Conservation (phyloP, 2,329 filamentous ascomycete genomes). For the Ascochyta lentis region DNA sequence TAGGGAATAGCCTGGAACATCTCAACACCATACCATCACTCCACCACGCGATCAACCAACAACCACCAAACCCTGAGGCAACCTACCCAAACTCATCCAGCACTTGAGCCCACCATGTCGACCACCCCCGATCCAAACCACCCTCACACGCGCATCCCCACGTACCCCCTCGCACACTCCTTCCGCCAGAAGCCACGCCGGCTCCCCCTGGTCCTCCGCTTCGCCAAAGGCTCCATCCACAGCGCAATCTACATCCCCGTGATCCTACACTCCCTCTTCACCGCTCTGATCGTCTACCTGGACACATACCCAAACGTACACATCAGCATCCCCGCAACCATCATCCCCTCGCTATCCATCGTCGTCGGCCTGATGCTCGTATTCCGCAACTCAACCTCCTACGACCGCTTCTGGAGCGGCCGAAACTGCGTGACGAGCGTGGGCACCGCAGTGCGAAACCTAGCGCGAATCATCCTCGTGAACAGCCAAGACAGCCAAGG, state of each 20-base stretch:
- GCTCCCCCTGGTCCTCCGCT: conserved; percentile 68
- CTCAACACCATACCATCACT: background rate
- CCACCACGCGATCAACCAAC: background rate
- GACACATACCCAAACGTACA: conserved; percentile 58
- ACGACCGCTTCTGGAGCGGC: conserved; percentile 70
- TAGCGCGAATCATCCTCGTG: conserved; percentile 63
- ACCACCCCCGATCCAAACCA: conserved; percentile 4
- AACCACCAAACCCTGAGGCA: no score
- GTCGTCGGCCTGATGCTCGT: conserved; percentile 73
- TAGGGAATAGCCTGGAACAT: no score
- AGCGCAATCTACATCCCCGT: conserved; percentile 64
- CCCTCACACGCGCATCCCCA: conserved; percentile 33
- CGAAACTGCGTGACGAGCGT: conserved; percentile 64
- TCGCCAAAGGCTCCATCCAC: conserved; percentile 70
- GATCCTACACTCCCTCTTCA: conserved; percentile 63
- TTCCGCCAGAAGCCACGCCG: conserved; percentile 58
- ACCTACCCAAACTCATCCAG: background rate
- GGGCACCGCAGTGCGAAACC: conserved; percentile 65
- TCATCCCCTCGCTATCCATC: conserved; percentile 69
- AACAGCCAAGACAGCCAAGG: conserved; percentile 47
- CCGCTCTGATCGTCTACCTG: conserved; percentile 64
- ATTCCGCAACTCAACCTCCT: conserved; percentile 69
- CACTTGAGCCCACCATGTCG: conserved; percentile 3
- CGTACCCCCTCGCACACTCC: conserved; percentile 55
- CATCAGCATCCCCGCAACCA: conserved; percentile 64